Base-by-base conservation (phyloP, 345 rosid genomes). In the Camelina hispida region DNA sequence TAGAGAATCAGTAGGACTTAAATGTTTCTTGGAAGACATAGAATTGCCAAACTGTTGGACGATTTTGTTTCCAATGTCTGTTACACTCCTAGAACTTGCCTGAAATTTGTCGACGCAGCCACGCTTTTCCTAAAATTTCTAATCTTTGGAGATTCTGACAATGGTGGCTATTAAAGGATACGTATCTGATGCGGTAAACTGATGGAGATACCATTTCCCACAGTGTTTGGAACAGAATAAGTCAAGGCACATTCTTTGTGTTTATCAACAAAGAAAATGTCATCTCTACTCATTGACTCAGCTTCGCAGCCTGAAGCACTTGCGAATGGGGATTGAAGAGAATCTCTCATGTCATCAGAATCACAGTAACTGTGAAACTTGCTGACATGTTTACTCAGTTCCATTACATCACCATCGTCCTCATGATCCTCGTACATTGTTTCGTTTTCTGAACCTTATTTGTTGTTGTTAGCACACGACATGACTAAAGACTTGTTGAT, bases 111-210 rank as follows among this genome's bases (percentile, higher is more conserved):
- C 7, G 92, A 75, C 0, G 65, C 60, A 55, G 77, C 79, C 78
- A 83, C 68, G 48, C 97, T 94, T 81, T 84, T 91, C 79, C 92
- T 67, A 18, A 77, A 70, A 56, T 83, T 88, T 82, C 84, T 87
- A 44, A 94, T 80, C 84, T 85, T 94, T 6, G 97, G 97, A 74
- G 97, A 94, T 74, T 94, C 97, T 0, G 96, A 89, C 73, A 90
- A 63, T 34, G 81, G 78, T 18, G 97, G 96, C 80, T 57, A 73
- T 71, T 87, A 88, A 32, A 94, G 91, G 64, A 85, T 56, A 28
- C 81, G 70, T 37, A 91, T 83, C 23, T 71, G 87, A 56, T 42
- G 83, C 40, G 83, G 81, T 69, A 85, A 52, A 75, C 75, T 81
- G 68, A 90, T 81, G n/a, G 81, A 71, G 2, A 72, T 78, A 44